These are phyloP conservation scores for Nakazawaea pomicola DNA, from an alignment of 805 yeast genomes.

Conservation along the genomic window DNA sequence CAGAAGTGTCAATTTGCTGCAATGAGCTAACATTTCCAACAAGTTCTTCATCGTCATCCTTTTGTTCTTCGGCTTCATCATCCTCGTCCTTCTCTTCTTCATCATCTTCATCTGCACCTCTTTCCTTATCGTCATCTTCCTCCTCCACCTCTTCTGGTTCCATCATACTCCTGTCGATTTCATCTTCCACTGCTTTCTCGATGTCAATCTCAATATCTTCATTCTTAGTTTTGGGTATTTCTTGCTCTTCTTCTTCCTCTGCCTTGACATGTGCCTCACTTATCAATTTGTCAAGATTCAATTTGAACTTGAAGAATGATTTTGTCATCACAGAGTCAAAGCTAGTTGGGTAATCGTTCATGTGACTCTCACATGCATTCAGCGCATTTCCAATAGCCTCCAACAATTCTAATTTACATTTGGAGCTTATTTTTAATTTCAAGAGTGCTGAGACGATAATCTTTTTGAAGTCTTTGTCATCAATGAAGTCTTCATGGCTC, in stretches of 20 bases:
- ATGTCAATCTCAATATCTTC: conserved; percentile 11
- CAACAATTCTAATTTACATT: conserved; percentile 15
- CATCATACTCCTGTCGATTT: conserved; percentile 19
- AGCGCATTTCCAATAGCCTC: conserved; percentile 9
- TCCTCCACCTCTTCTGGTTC: conserved; percentile 18
- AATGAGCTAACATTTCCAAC: too few relatives aligned
- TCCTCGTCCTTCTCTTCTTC: conserved; percentile 13
- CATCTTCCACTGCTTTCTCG: conserved; percentile 11
- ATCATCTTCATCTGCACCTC: conserved; percentile 15
- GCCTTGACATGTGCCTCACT: conserved; percentile 7
- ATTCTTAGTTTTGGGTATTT: conserved; percentile 6
- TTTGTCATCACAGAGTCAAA: conserved; percentile 22
- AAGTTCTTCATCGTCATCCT: too few relatives aligned
- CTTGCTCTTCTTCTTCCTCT: conserved; percentile 7
- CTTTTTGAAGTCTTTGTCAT: conserved; percentile 47
- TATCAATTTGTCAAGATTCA: conserved; percentile 8
- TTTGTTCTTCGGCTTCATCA: too few relatives aligned
- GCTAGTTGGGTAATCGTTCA: conserved; percentile 16
- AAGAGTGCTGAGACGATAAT: conserved; percentile 46
- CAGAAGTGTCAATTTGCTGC: too few relatives aligned
- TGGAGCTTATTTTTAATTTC: conserved; percentile 39
- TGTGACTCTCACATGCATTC: conserved; percentile 1
- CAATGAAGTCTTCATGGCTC: conserved; percentile 35
- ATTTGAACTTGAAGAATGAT: conserved; percentile 20
- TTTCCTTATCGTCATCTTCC: conserved; percentile 16